Evolutionary conservation across 495 filamentous ascomycete species (phyloP).

Genomic region (Neurospora sp.): DNA sequence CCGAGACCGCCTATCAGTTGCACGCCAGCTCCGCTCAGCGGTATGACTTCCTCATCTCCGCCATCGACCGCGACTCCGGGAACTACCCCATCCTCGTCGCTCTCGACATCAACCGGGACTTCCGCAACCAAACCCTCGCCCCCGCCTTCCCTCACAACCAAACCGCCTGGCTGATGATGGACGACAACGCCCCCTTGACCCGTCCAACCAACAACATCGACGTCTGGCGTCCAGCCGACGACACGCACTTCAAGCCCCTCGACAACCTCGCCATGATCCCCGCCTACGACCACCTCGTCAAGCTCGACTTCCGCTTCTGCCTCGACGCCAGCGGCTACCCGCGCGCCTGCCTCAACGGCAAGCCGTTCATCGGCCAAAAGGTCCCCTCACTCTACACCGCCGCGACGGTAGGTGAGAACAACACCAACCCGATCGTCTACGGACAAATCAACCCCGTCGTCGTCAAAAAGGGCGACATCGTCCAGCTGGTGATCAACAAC

Average conservation of each 20-base stretch:
- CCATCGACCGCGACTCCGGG: conserved; percentile 20
- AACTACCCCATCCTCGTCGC: conserved; percentile 51
- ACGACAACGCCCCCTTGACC: conserved; percentile 24
- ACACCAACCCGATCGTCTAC: conserved; percentile 57
- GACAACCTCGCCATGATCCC: conserved; percentile 39
- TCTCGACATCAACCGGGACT: conserved; percentile 38
- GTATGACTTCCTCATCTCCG: conserved; percentile 46
- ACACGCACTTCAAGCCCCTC: conserved; percentile 49
- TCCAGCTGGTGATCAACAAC: conserved; percentile 80
- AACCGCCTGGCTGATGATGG: conserved; percentile 55
- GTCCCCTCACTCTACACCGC: conserved; percentile 75
- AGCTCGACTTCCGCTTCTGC: conserved; percentile 51
- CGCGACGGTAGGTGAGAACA: conserved; percentile 48
- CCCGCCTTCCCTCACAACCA: conserved; percentile 28
- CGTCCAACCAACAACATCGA: conserved; percentile 40
- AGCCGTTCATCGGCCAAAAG: conserved; percentile 61
- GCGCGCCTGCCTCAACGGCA: conserved; percentile 67
- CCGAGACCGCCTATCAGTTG: conserved; percentile 23
- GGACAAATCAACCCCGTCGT: conserved; percentile 64
- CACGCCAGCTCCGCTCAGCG: conserved; percentile 53
- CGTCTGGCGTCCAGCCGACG: conserved; percentile 52
- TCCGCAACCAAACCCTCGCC: conserved; percentile 18
- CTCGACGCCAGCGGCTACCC: conserved; percentile 53
- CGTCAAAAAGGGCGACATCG: conserved; percentile 50
- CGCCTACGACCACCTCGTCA: conserved; percentile 42